These are phyloP conservation scores for Aspergillus tamarii DNA, from an alignment of 2,329 filamentous ascomycete genomes.

Conservation along the genomic window DNA sequence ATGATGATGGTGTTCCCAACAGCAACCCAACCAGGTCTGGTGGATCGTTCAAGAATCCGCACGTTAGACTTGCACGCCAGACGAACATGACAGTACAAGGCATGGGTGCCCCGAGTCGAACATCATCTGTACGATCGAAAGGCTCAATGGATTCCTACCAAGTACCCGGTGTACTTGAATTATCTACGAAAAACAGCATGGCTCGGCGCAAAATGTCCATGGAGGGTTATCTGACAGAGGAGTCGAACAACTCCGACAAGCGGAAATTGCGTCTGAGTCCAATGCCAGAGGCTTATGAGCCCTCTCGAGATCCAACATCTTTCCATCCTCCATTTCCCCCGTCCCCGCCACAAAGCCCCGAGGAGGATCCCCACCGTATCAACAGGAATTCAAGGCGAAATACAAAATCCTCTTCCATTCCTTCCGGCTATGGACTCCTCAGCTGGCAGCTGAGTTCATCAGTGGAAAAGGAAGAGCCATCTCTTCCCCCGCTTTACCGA, in stretches of 20 bases:
- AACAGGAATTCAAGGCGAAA: conserved; percentile 26
- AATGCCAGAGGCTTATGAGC: conserved; percentile 38
- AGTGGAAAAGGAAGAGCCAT: conserved; percentile 29
- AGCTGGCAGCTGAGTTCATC: conserved; percentile 38
- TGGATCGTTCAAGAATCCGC: conserved; percentile 12
- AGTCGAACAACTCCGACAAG: conserved; percentile 26
- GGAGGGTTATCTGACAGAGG: conserved; percentile 23
- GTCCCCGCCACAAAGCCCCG: conserved; percentile 39
- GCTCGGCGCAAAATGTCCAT: conserved; percentile 25
- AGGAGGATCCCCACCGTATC: conserved; percentile 29
- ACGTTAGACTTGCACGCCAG: conserved; percentile 14
- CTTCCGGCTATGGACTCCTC: conserved; percentile 42
- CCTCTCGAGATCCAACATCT: conserved; percentile 22
- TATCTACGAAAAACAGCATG: conserved; percentile 29
- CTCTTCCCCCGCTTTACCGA: conserved; percentile 70
- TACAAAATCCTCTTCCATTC: conserved; percentile 24
- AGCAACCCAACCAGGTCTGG: conserved; percentile 9
- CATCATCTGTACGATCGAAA: conserved; percentile 36
- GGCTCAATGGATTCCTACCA: conserved; percentile 31
- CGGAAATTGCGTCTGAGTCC: conserved; percentile 34
- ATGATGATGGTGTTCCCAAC: conserved; percentile 14
- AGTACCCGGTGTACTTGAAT: conserved; percentile 31
- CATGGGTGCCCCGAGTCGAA: conserved; percentile 31
- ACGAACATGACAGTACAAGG: conserved; percentile 8
- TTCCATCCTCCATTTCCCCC: conserved; percentile 32